Conservation (phyloP, 768 basidiomycete genomes). For the Amyloporia xantha region DNA sequence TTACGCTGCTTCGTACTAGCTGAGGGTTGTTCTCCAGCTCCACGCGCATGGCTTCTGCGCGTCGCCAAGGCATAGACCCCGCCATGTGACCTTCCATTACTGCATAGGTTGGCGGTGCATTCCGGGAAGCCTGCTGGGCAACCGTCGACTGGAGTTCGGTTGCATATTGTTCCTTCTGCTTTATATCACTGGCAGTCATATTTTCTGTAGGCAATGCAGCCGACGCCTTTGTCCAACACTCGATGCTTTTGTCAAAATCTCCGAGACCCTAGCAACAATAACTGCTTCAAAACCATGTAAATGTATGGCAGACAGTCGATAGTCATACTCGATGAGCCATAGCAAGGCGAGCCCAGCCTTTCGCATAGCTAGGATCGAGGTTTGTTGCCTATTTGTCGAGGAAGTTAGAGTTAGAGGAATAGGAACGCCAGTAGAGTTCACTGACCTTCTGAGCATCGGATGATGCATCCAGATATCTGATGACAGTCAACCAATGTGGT, state of each 20-base stretch:
- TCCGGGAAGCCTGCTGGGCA: constrained; percentile 5
- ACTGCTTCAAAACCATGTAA: no score
- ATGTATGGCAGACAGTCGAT: no score
- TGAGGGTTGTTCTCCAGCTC: neutral
- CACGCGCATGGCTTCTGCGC: neutral
- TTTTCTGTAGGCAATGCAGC: neutral
- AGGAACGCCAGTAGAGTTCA: no score
- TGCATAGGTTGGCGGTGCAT: no score
- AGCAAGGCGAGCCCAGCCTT: constrained; percentile 1
- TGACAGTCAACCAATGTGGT: neutral
- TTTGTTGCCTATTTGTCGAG: neutral
- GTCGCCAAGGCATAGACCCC: neutral
- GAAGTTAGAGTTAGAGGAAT: no score
- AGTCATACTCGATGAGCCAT: no score
- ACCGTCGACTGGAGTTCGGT: neutral
- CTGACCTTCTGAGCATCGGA: constrained; percentile 10
- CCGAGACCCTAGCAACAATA: neutral
- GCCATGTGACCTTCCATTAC: neutral
- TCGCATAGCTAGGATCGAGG: constrained; percentile 1
- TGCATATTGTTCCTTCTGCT: constrained; percentile 1
- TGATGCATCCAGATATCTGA: constrained; percentile 13
- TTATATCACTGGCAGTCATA: neutral
- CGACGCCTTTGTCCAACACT: neutral
- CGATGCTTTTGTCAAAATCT: neutral
- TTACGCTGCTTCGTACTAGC: constrained; percentile 4